phyloP scores from a whole-genome alignment of 1,139 yeast genomes.

The Diutina siamensis region DNA sequence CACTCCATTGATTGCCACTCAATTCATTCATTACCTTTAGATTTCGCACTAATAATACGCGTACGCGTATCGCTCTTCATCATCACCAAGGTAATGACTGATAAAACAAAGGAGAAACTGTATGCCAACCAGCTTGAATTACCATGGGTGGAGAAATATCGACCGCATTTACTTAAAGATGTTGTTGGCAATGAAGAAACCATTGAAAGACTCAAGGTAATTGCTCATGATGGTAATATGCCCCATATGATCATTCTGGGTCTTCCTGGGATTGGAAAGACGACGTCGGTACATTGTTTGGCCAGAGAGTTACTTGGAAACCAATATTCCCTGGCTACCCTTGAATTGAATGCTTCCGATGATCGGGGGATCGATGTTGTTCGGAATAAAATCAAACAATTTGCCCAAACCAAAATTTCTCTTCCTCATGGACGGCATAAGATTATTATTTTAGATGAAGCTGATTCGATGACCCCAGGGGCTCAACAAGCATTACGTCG shows the following conservation, averaged over 20 bases:
- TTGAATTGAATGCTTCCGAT: conserved; percentile 57
- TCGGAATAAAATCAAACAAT: conserved; percentile 35
- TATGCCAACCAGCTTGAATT: conserved; percentile 20
- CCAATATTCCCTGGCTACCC: conserved; percentile 66
- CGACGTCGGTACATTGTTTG: conserved; percentile 85
- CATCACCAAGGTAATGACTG: not conserved
- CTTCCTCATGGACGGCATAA: conserved; percentile 56
- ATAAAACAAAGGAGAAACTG: not conserved
- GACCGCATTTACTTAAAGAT: conserved; percentile 70
- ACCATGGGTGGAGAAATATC: conserved; percentile 88
- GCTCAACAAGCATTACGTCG: conserved; percentile 96
- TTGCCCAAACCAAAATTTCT: conserved; percentile 66
- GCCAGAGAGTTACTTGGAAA: conserved; percentile 78
- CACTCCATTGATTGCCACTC: too few species aligned
- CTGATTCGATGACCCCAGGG: conserved; percentile 97
- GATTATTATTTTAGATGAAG: conserved; percentile 85
- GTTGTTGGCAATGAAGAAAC: conserved; percentile 93
- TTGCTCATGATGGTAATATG: conserved; percentile 89
- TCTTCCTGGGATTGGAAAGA: conserved; percentile 93
- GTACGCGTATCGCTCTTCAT: not conserved
- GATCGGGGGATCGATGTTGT: conserved; percentile 42
- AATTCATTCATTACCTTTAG: too few species aligned
- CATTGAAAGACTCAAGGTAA: conserved; percentile 67
- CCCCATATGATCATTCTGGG: conserved; percentile 95
- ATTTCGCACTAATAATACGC: too few species aligned